These are phyloP conservation scores for Malassezia restricta DNA, from an alignment of 1,284 basidiomycete genomes.

Conservation along the genomic window DNA sequence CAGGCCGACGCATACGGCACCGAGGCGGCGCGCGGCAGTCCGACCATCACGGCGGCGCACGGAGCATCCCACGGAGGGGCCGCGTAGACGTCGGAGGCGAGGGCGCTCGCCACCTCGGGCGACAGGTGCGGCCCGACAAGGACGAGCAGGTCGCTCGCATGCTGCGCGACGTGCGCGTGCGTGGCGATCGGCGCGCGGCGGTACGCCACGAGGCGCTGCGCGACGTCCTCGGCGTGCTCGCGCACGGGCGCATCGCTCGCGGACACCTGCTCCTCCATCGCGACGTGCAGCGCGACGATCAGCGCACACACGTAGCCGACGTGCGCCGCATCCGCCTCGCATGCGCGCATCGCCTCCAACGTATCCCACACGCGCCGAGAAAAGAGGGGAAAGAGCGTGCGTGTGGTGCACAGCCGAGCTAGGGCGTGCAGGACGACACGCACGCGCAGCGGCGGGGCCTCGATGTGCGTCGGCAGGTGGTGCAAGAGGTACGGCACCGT, in stretches of 20 bases:
- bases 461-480: conserved; percentile 51
- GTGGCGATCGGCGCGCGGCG: conserved; percentile 17
- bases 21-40: neutral
- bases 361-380: conserved; percentile 68
- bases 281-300: conserved; percentile 30
- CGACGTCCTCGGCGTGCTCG: conserved; percentile 26
- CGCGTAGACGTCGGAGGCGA: neutral
- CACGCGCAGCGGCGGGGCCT: conserved; percentile 55
- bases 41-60: neutral
- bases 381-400: conserved; percentile 70
- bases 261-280: conserved; percentile 29
- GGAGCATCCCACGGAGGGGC: neutral
- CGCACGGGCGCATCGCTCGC: conserved; percentile 23
- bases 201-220: conserved; percentile 21
- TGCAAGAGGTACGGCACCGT: conserved; percentile 69
- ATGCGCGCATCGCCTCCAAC: conserved; percentile 64
- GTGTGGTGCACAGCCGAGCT: conserved; percentile 61
- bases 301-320: conserved; percentile 39
- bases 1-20: neutral
- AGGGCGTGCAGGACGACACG: conserved; percentile 63
- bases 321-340: conserved; percentile 47
- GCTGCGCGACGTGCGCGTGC: conserved; percentile 22
- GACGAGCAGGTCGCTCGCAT: conserved; percentile 22
- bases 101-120: neutral
- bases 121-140: conserved; percentile 24